A percentile compares a stretch with the other conserved stretches of the same genome.
Conservation (phyloP, 2,329 filamentous ascomycete genomes). For the Exophiala oligosperma region DNA sequence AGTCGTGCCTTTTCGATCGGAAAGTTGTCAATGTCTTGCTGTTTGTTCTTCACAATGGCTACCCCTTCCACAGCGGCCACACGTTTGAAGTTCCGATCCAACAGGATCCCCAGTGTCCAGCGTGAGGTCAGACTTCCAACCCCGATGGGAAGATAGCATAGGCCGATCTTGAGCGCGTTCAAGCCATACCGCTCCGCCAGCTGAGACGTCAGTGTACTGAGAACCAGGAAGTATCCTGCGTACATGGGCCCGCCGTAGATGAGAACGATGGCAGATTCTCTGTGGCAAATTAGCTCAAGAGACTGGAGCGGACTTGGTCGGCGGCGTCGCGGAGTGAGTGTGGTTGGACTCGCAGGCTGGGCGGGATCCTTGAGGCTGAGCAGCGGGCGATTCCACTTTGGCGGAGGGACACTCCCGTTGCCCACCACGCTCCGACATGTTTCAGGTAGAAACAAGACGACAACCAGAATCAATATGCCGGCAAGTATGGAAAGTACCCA, state of each 20-base stretch:
- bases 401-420: constrained; percentile 31
- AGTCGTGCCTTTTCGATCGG: constrained; percentile 37
- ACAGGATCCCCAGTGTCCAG: constrained; percentile 40
- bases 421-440: constrained; percentile 37
- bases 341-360: no score
- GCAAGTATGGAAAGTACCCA: constrained; percentile 41
- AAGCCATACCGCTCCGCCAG: constrained; percentile 41
- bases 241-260: constrained; percentile 40
- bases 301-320: not conserved
- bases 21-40: constrained; percentile 46
- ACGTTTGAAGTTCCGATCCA: constrained; percentile 43
- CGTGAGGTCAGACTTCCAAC: constrained; percentile 42
- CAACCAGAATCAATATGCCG: constrained; percentile 23
- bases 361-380: not conserved
- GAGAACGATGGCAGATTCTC: constrained; percentile 40
- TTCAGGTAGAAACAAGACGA: constrained; percentile 33
- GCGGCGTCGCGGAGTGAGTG: not conserved
- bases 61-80: constrained; percentile 35
- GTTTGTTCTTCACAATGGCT: constrained; percentile 30
- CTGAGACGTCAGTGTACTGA: constrained; percentile 39
- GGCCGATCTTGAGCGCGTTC: constrained; percentile 41
- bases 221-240: constrained; percentile 45
- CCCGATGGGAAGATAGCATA: constrained; percentile 47
- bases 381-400: constrained; percentile 4
- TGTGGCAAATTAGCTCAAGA: constrained; percentile 30